Evolutionary conservation across 106 monocot species (phyloP).

Genomic region (Acorus calamus): DNA sequence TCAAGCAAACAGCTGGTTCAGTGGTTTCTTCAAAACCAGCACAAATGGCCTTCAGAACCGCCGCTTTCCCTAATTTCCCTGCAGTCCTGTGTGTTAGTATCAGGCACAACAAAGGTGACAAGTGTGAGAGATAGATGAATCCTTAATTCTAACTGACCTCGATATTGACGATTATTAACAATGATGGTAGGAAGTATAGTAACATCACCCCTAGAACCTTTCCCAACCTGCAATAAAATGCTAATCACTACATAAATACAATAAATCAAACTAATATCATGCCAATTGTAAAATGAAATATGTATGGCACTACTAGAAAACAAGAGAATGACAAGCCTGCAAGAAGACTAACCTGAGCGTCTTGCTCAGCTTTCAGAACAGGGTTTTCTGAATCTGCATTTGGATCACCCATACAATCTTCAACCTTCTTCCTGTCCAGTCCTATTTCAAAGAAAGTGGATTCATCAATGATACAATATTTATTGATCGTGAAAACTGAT

Average conservation of each 20-base stretch:
- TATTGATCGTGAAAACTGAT: not conserved
- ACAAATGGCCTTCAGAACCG: slow-evolving; percentile 90
- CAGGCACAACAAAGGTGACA: not conserved
- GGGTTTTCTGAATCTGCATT: slow-evolving; percentile 58
- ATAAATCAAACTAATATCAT: not conserved
- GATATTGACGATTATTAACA: slow-evolving; percentile 88
- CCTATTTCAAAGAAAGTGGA: slow-evolving; percentile 27
- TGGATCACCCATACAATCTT: slow-evolving; percentile 69
- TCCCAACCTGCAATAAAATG: slow-evolving; percentile 57
- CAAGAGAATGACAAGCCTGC: not conserved
- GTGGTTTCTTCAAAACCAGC: slow-evolving; percentile 97
- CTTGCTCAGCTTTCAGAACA: slow-evolving; percentile 69
- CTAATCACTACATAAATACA: not conserved
- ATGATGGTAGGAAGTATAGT: slow-evolving; percentile 90
- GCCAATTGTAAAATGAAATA: not conserved
- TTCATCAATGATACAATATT: too few relatives aligned
- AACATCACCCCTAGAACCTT: slow-evolving; percentile 95
- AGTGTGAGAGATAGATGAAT: not conserved
- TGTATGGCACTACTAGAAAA: not conserved
- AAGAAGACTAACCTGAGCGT: slow-evolving; percentile 61
- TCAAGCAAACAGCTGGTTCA: slow-evolving; percentile 85
- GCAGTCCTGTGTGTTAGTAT: slow-evolving; percentile 13
- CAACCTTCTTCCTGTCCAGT: slow-evolving; percentile 50
- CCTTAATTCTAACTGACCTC: slow-evolving; percentile 46
- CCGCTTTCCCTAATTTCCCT: slow-evolving; percentile 91